Conservation (phyloP, 2,329 filamentous ascomycete species). For the Diplodia scrobiculata region DNA sequence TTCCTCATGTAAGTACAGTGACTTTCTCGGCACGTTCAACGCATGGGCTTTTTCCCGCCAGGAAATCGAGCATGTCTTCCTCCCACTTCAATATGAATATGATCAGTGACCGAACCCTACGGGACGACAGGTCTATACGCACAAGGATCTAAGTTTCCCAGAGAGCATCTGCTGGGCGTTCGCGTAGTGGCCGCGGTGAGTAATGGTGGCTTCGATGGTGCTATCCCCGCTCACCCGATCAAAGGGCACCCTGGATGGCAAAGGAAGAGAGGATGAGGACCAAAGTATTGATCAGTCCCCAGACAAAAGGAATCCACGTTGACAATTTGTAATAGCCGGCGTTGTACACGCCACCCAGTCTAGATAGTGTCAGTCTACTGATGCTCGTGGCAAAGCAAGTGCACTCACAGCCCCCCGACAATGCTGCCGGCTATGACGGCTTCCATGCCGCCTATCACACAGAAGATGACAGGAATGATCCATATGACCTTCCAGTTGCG, state of each 20-base stretch:
- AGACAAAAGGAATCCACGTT: conserved; percentile 89
- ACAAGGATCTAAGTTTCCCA: not conserved
- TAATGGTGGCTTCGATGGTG: no score
- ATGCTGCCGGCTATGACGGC: conserved; percentile 78
- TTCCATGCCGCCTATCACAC: conserved; percentile 71
- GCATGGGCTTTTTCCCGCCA: not conserved
- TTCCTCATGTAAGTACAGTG: not conserved
- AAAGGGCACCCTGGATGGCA: conserved; percentile 87
- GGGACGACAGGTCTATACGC: not conserved
- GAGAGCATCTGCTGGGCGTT: not conserved
- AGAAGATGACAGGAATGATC: conserved; percentile 71
- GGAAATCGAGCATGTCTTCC: not conserved
- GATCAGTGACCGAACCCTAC: not conserved
- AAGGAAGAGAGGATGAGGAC: conserved; percentile 85
- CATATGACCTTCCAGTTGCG: conserved; percentile 63
- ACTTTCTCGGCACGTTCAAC: not conserved
- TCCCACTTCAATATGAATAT: not conserved
- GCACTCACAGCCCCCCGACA: conserved; percentile 72
- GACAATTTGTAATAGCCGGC: conserved; percentile 87
- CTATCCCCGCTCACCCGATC: conserved; percentile 35
- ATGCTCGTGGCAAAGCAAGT: not conserved
- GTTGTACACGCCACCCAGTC: conserved; percentile 76
- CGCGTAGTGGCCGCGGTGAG: not conserved
- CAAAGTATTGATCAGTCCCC: conserved; percentile 81
- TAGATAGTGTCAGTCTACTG: conserved; percentile 42